phyloP scores from a whole-genome alignment of 1,284 basidiomycete genomes.

The Ustilago xerochloae region DNA sequence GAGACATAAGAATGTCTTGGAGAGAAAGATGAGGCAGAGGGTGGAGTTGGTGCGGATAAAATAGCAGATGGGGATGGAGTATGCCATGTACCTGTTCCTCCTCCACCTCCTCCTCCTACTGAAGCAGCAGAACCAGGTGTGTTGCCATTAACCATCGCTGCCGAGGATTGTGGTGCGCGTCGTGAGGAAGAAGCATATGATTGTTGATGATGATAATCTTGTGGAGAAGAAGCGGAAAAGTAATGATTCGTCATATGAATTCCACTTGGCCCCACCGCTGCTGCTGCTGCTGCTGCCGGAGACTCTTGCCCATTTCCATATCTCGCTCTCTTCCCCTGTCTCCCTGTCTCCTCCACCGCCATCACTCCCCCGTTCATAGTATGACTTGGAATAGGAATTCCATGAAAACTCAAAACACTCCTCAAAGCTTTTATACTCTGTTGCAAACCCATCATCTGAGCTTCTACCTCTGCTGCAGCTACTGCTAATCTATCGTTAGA shows the following conservation, averaged over 20 bases:
- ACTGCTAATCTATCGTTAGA: conserved; percentile 26
- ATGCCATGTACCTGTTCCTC: conserved; percentile 9
- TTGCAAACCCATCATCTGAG: conserved; percentile 12
- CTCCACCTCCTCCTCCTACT: too few relatives aligned
- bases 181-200: neutral
- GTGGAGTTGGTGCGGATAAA: conserved; percentile 11
- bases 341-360: neutral
- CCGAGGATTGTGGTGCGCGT: neutral
- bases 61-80: conserved; percentile 15
- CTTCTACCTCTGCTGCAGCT: conserved; percentile 26
- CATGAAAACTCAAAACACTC: conserved; percentile 18
- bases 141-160: neutral
- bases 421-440: conserved; percentile 21
- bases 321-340: neutral
- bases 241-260: conserved; percentile 20
- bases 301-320: too few relatives aligned
- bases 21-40: conserved; percentile 11
- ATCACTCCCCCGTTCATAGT: too few relatives aligned
- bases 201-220: neutral
- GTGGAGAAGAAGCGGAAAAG: conserved; percentile 1
- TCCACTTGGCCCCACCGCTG: neutral
- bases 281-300: neutral
- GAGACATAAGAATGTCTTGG: neutral
- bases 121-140: neutral
- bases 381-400: conserved; percentile 21